Evolutionary conservation across 1,284 basidiomycete species (phyloP), one percentile per base, ranked within the genome.

Genomic region (Ganoderma resinaceum): DNA sequence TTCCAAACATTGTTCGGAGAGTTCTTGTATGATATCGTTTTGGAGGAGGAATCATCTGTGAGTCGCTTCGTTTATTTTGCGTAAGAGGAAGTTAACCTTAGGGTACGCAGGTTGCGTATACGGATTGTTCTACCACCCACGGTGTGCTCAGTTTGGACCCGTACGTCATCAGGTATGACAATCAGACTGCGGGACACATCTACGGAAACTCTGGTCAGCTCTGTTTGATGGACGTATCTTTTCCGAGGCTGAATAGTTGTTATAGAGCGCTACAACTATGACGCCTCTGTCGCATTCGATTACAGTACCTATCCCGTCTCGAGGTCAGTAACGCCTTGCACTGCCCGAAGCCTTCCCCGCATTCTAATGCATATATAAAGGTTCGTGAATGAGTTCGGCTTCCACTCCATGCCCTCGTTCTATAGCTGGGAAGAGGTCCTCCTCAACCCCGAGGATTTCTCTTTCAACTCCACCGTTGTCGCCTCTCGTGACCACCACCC

Each of bases 401-500:
- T 89, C 78, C 89, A 89, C 74, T 89, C 88, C 0, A 86, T 89
- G 83, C 88, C 89, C 0, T 90, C 87, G 0, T 87, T 90, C 77
- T 87, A 87, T 72, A 86, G 82, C 63, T 89, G 88, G 85, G 84
- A 90, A 74, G 85, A 89, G 71, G 86, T 88, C 0, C 83, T 91
- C 20, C 73, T 78, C 18, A 83, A 82, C 3, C 80, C 83, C 0
- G 82, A 82, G 14, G 86, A 87, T 71, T 90, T 87, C 77, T 80
- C 80, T 16, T 89, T 90, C 81, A 89, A 90, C 76, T 88, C 87
- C 0, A 86, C 85, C 0, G 85, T 87, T 6, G 86, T 90, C 2
- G 80, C 83, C 66, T 87, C 88, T 2, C 83, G 89, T 43, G 85
- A 89, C 70, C 89, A 90, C 71, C 87, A 89, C 71, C 85, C 85